These are phyloP conservation scores for Panicum virgatum DNA, from an alignment of 202 grass and related monocot genomes.

Conservation along the genomic window DNA sequence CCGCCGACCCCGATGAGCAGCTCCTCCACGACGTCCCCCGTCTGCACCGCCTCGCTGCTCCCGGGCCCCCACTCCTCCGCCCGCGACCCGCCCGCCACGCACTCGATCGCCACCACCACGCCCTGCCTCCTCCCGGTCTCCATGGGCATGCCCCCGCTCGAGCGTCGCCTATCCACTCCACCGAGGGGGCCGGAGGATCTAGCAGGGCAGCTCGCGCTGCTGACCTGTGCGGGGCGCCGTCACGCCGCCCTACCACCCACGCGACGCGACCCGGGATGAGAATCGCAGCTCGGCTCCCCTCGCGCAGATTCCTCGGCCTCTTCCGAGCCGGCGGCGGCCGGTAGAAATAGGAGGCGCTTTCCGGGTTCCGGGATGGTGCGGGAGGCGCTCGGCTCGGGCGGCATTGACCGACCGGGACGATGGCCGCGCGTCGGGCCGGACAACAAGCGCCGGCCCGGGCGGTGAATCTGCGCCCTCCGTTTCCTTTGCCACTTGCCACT, in stretches of 20 bases:
- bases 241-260: constrained; percentile 21
- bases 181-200: constrained; percentile 5
- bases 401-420: not conserved
- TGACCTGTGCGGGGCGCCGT: constrained; percentile 26
- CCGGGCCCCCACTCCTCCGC: constrained; percentile 93
- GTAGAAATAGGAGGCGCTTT: not conserved
- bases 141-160: constrained; percentile 46
- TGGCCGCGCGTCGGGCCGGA: constrained; percentile 1
- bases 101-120: constrained; percentile 92
- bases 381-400: not conserved
- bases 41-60: constrained; percentile 81
- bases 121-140: constrained; percentile 49
- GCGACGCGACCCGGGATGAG: not conserved
- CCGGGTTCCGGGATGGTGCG: not conserved
- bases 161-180: not conserved
- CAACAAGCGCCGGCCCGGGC: not conserved
- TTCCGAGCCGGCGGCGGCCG: not conserved
- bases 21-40: constrained; percentile 95
- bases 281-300: not conserved
- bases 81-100: constrained; percentile 86
- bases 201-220: constrained; percentile 9
- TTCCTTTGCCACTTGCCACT: not conserved
- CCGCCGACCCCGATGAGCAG: constrained; percentile 63
- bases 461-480: not conserved
- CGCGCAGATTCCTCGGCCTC: constrained; percentile 23